A percentile compares a stretch with the other conserved stretches of the same genome.
These are phyloP conservation scores for Piloderma croceum DNA, from an alignment of 768 basidiomycete species.

Conservation along the genomic window DNA sequence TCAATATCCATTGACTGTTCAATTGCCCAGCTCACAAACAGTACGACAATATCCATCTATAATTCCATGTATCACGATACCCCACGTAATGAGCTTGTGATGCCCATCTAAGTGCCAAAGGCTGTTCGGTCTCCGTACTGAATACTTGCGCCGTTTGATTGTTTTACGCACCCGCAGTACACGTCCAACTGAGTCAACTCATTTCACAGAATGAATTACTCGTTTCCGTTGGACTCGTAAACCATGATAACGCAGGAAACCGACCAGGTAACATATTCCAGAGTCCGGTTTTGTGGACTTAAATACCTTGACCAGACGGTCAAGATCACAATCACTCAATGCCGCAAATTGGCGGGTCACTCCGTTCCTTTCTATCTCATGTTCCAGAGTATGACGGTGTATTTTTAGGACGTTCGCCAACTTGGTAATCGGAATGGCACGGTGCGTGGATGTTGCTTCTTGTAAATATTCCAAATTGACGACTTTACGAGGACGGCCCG, in stretches of 20 bases:
- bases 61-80: constrained; percentile 22
- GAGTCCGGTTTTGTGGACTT: constrained; percentile 6
- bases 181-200: constrained; percentile 8
- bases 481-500: constrained; percentile 5
- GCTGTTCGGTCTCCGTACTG: constrained; percentile 10
- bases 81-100: constrained; percentile 25
- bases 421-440: constrained; percentile 9
- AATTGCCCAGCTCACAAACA: no score
- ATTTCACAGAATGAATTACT: constrained; percentile 4
- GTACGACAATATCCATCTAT: constrained; percentile 22
- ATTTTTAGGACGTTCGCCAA: constrained; percentile 7
- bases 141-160: constrained; percentile 8
- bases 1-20: no score
- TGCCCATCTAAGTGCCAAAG: constrained; percentile 24
- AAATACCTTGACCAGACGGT: constrained; percentile 8
- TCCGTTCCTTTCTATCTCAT: constrained; percentile 7
- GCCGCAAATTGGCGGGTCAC: constrained; percentile 5
- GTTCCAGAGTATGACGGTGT: constrained; percentile 7
- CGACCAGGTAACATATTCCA: constrained; percentile 10
- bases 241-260: background rate
- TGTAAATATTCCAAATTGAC: constrained; percentile 5
- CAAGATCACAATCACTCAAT: constrained; percentile 10
- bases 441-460: constrained; percentile 6
- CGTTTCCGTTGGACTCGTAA: background rate
- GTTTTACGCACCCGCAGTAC: constrained; percentile 1